Evolutionary conservation across 192 early-diverging fungal genomes (phyloP).

Genomic region (Coemansia erecta): DNA sequence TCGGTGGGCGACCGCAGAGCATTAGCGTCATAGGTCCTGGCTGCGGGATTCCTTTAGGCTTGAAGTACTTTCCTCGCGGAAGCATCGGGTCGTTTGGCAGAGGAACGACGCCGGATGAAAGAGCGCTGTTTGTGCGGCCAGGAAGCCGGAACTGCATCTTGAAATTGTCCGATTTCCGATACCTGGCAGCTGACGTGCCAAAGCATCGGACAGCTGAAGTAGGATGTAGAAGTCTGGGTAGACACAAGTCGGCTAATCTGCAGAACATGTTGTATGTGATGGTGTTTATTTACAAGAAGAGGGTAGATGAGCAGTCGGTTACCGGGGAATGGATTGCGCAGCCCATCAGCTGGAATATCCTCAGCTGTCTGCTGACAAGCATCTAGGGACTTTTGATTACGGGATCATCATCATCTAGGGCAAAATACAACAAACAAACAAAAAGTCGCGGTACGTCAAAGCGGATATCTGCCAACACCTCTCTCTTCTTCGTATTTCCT

Average conservation of each 20-base stretch:
- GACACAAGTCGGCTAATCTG: neutral
- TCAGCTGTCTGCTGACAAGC: no score
- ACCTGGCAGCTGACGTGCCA: neutral
- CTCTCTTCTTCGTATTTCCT: no score
- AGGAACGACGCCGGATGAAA: conserved; percentile 33
- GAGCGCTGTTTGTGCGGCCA: conserved; percentile 31
- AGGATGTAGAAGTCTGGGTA: neutral
- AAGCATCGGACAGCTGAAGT: conserved; percentile 8
- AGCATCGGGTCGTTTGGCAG: conserved; percentile 50
- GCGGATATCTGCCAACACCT: no score
- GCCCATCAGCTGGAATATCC: no score
- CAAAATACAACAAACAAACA: no score
- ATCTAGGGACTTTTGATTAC: no score
- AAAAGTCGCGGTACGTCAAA: no score
- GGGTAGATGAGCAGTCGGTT: no score
- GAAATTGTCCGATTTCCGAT: conserved; percentile 29
- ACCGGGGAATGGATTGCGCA: no score
- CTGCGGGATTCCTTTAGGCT: conserved; percentile 31
- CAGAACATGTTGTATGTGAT: neutral
- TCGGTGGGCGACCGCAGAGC: neutral
- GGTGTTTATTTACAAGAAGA: no score
- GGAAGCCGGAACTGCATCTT: conserved; percentile 38
- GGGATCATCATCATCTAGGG: no score
- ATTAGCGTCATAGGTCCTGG: conserved; percentile 6
- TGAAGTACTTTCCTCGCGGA: conserved; percentile 34